Conservation (phyloP, 139 green algal species). For the Eudorina sp. region DNA sequence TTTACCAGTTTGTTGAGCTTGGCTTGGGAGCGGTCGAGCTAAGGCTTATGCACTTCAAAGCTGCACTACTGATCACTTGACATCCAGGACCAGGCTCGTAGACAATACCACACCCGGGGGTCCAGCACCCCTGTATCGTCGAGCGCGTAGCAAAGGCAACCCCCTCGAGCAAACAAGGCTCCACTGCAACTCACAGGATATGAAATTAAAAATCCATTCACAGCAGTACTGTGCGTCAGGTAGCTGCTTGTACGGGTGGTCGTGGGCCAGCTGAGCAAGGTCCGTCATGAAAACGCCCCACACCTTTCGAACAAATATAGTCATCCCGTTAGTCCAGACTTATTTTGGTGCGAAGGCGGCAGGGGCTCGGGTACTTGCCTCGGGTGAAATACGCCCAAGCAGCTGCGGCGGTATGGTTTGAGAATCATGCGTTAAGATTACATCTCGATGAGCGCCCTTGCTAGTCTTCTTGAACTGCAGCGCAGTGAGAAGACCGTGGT, state of each 20-base stretch:
- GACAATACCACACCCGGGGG: too few species aligned
- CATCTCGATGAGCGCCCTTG: background rate
- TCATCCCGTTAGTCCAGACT: too few species aligned
- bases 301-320: too few species aligned
- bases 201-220: background rate
- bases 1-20: too few species aligned
- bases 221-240: background rate
- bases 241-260: conserved; percentile 8
- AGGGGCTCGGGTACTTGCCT: too few species aligned
- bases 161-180: background rate
- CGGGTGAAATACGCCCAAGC: background rate
- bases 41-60: too few species aligned
- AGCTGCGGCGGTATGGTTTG: conserved; percentile 19
- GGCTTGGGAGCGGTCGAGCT: too few species aligned
- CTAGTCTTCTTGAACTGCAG: conserved; percentile 25
- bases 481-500: too few species aligned
- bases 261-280: background rate
- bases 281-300: conserved; percentile 39
- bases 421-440: background rate
- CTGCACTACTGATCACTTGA: too few species aligned
- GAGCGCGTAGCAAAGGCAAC: too few species aligned
- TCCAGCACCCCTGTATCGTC: too few species aligned
- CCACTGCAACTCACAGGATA: background rate
- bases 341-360: too few species aligned
- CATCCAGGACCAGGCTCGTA: background rate